Base-by-base conservation (phyloP, 2,329 filamentous ascomycete species). In the Fusarium chlamydosporum region DNA sequence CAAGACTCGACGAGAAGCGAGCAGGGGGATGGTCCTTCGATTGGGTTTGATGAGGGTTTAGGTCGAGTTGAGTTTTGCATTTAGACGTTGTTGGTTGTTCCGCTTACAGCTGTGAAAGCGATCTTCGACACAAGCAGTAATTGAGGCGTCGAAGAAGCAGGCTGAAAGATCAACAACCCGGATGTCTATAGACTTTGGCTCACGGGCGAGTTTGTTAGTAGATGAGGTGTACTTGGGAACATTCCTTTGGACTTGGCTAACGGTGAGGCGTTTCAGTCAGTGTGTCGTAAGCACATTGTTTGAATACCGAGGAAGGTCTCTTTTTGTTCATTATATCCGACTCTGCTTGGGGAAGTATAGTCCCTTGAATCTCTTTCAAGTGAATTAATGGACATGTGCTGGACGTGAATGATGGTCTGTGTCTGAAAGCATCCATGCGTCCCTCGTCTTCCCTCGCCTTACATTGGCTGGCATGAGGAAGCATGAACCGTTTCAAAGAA, bases 131-230 rank as follows among this genome's bases (percentile, higher is more conserved):
- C 16, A 66, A 47, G 46, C 42, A 43, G 61, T 58, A 66, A 55
- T 63, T 65, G 66, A 66, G 67, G 69, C 71, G 71, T 73, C 59
- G 64, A 31, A 62, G 67, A 43, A 53, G 58, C 52, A 57, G 62
- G 69, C 71, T 69, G 71, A 65, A 73, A 64, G 58, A 70, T 57
- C 10, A 60, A 63, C 57, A 53, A 63, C 37, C 55, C 50, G 60
- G 52, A 47, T 53, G 50, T 42, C 34, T 33, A 41, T 20, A 63
- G 48, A 64, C 42, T 62, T 42, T 52, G 48, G 38, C 60, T 43
- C 27, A 59, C 34, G 34, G 29, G 34, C 43, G 33, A 47, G 33
- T 33, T 34, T 42, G 35, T 20, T 16, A 40, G 37, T 26, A 56
- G 54, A 52, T 45, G 42, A 37, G 18, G 12, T 45, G 42, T 37